Base-by-base conservation (phyloP, 2,329 filamentous ascomycete species). In the Dothiorella sarmentorum region DNA sequence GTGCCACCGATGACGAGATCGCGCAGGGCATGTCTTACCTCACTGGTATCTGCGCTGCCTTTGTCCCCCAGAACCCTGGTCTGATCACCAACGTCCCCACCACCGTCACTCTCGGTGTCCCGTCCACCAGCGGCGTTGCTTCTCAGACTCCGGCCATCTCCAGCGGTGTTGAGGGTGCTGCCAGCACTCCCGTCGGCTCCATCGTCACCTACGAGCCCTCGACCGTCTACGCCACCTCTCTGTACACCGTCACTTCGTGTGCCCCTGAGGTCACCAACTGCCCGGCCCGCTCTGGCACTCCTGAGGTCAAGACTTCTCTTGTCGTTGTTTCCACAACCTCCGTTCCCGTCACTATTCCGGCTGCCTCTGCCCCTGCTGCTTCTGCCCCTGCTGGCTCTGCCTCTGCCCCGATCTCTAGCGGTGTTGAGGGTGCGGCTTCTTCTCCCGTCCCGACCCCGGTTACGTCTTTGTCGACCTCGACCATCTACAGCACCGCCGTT, bases 21-120 rank as follows among this genome's bases (percentile, higher is more conserved):
- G 80, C 84, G 57, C 76, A 85, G 66, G 90, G 91, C 61, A 82
- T 94, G 61, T 82, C 83, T 67, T 96, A 90, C 84, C 88, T 97
- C 80, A 87, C 92, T 75, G 92, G 92, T 72, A 90, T 97, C 76
- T 97, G 93, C 78, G 91, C 89, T 60, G 77, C 82, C 56, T 87
- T 87, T 75, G 82, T 90, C 33, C 79, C 82, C 15, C 67, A 82
- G 71, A 96, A 97, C 83, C 91, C 92, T n/a, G 89, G 82, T 63
- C 89, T 97, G 68, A 84, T 90, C 69, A 95, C 89, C 51, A 85
- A 83, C 63, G 85, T 90, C 65, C 85, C 88, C 22, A 79, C 80
- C 37, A 78, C 85, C 71, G 84, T 84, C 66, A 71, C 69, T 24
- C 64, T 73, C 45, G 68, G 68, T 49, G 31, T 43, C n/a, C 52